Evolutionary conservation across 306 rosid species (phyloP).

Genomic region (Ammopiptanthus mongolicus): DNA sequence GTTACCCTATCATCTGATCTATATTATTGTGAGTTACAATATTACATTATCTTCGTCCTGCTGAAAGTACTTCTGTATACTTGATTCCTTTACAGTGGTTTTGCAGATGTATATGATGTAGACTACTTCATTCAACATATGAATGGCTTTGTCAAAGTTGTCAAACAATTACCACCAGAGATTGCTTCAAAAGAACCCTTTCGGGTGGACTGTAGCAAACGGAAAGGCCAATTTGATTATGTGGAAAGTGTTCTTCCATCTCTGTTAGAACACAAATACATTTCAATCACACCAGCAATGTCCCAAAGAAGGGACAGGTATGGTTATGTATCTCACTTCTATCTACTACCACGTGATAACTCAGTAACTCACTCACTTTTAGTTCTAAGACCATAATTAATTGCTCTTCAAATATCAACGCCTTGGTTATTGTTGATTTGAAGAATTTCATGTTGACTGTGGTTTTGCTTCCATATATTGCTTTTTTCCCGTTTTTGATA

Average conservation of each 20-base stretch:
- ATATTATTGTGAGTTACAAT: not conserved
- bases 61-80: conserved; percentile 9
- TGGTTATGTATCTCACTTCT: not conserved
- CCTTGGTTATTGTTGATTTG: not conserved
- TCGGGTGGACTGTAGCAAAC: conserved; percentile 85
- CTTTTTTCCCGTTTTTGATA: not conserved
- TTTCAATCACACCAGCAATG: conserved; percentile 86
- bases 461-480: not conserved
- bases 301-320: conserved; percentile 98
- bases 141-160: conserved; percentile 73
- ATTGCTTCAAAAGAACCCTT: conserved; percentile 65
- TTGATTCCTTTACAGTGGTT: conserved; percentile 57
- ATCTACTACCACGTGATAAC: not conserved
- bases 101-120: conserved; percentile 80
- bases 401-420: not conserved
- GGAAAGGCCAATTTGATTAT: conserved; percentile 88
- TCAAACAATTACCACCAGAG: conserved; percentile 59
- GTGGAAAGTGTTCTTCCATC: conserved; percentile 79
- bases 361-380: not conserved
- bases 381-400: not conserved
- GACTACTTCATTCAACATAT: conserved; percentile 70
- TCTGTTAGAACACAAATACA: conserved; percentile 64
- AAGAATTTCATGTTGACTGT: not conserved
- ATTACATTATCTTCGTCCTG: not conserved
- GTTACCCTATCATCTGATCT: not conserved